Percentiles rank a stretch among this genome's conserved stretches.
Conservation (phyloP, 768 basidiomycete species). For the Agrocybe chaxingu region DNA sequence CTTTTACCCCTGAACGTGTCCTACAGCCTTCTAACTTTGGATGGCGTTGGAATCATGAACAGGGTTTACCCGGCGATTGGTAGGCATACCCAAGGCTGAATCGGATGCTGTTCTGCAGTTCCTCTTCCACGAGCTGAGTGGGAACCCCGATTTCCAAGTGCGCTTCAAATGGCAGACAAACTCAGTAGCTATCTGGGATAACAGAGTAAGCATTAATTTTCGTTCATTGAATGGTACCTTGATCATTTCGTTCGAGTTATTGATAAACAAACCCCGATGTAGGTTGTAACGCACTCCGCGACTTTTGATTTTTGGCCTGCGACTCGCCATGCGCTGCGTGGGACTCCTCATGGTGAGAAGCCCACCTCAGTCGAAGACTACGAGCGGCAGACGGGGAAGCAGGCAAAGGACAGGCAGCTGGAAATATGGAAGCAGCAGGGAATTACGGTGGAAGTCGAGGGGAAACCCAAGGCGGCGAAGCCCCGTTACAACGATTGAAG, state of each 20-base stretch:
- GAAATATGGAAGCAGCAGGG: conserved; percentile 73
- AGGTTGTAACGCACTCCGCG: conserved; percentile 76
- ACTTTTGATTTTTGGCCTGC: conserved; percentile 83
- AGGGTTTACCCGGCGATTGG: conserved; percentile 79
- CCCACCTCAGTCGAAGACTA: conserved; percentile 77
- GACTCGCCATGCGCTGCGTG: conserved; percentile 73
- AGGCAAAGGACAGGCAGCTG: conserved; percentile 69
- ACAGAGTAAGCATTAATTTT: conserved; percentile 49
- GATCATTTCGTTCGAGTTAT: too few species aligned
- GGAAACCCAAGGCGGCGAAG: conserved; percentile 27
- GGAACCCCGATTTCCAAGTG: conserved; percentile 72
- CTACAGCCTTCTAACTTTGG: background rate
- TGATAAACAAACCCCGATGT: background rate
- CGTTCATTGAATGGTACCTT: background rate
- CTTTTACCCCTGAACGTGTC: background rate
- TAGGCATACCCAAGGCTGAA: conserved; percentile 78
- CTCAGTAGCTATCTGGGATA: conserved; percentile 86
- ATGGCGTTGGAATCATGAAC: background rate
- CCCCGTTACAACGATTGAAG: conserved; percentile 59
- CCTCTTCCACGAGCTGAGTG: conserved; percentile 67
- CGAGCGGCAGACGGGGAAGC: conserved; percentile 57
- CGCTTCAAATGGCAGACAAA: conserved; percentile 77
- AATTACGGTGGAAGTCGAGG: conserved; percentile 32
- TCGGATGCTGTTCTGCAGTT: conserved; percentile 71
- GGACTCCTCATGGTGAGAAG: conserved; percentile 78